Evolutionary conservation across 306 rosid species (phyloP).

Genomic region (Dryas octopetala): DNA sequence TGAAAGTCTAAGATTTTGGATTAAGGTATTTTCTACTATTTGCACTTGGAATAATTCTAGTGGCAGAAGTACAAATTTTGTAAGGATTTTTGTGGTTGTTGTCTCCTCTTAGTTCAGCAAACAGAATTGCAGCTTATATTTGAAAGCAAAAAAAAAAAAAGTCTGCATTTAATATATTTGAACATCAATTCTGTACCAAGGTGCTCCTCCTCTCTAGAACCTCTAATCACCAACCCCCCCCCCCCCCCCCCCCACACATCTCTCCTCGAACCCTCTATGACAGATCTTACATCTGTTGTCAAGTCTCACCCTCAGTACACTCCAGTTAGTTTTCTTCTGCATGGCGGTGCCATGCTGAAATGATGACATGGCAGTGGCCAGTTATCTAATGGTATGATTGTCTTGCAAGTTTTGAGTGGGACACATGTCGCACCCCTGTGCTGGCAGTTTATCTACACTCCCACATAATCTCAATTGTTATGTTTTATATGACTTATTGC

Average conservation of each 20-base stretch:
- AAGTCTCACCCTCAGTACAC: too few relatives aligned
- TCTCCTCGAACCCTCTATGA: too few relatives aligned
- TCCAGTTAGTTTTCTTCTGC: too few relatives aligned
- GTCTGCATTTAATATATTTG: too few relatives aligned
- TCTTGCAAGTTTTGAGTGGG: not conserved
- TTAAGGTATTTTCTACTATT: constrained; percentile 66
- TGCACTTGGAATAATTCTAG: not conserved
- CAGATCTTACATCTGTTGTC: too few relatives aligned
- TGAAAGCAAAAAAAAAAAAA: not conserved
- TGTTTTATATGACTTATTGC: not conserved
- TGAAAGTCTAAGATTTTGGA: constrained; percentile 85
- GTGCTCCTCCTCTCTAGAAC: too few relatives aligned
- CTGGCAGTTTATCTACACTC: not conserved
- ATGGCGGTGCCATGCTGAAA: too few relatives aligned
- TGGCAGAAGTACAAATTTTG: not conserved
- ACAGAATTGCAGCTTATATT: not conserved
- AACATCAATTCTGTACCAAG: too few relatives aligned
- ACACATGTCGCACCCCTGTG: not conserved
- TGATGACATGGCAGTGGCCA: too few relatives aligned
- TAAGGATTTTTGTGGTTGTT: not conserved
- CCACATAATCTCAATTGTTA: not conserved
- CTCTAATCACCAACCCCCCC: too few relatives aligned
- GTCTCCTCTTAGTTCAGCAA: constrained; percentile 6
- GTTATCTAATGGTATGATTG: not conserved
- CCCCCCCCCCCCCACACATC: too few relatives aligned